Percentiles rank a stretch among this genome's conserved stretches.
Conservation (phyloP, 495 filamentous ascomycete genomes). For the Amniculicola lignicola region DNA sequence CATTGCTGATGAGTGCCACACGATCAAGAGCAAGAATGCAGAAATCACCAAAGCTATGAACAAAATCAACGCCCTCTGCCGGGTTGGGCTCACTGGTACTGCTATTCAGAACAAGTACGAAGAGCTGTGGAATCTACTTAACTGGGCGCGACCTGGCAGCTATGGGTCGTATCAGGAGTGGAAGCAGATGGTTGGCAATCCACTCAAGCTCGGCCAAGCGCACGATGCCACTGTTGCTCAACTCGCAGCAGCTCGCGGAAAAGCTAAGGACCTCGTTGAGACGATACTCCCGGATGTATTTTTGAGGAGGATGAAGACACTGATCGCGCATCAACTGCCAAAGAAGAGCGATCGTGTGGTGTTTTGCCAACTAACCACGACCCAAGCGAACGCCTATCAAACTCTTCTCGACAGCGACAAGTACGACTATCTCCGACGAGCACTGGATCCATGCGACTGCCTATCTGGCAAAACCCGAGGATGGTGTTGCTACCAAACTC, state of each 20-base stretch:
- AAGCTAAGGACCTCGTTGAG: slow-evolving; percentile 79
- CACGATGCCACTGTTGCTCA: slow-evolving; percentile 88
- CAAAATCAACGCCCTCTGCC: slow-evolving; percentile 83
- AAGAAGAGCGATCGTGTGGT: slow-evolving; percentile 94
- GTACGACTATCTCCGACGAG: slow-evolving; percentile 63
- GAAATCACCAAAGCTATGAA: slow-evolving; percentile 86
- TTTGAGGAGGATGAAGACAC: slow-evolving; percentile 83
- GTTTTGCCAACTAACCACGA: slow-evolving; percentile 85
- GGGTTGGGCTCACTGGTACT: slow-evolving; percentile 91
- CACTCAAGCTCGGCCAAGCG: slow-evolving; percentile 80
- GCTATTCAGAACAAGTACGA: slow-evolving; percentile 98
- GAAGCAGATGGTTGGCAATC: slow-evolving; percentile 71
- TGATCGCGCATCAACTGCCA: slow-evolving; percentile 92
- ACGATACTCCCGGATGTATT: slow-evolving; percentile 92
- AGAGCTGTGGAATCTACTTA: slow-evolving; percentile 92
- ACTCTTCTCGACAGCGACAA: slow-evolving; percentile 70
- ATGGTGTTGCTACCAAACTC: slow-evolving; percentile 69
- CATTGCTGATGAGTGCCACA: slow-evolving; percentile 94
- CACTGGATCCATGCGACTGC: slow-evolving; percentile 69
- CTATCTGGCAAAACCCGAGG: slow-evolving; percentile 67
- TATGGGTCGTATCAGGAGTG: slow-evolving; percentile 78
- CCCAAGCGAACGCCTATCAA: slow-evolving; percentile 82
- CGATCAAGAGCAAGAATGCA: slow-evolving; percentile 76
- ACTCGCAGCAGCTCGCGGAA: slow-evolving; percentile 74
- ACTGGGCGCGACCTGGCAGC: slow-evolving; percentile 91